Evolutionary conservation across 2,329 filamentous ascomycete genomes (phyloP), one percentile per base, ranked within the genome.

Genomic region (Monascus ruber): DNA sequence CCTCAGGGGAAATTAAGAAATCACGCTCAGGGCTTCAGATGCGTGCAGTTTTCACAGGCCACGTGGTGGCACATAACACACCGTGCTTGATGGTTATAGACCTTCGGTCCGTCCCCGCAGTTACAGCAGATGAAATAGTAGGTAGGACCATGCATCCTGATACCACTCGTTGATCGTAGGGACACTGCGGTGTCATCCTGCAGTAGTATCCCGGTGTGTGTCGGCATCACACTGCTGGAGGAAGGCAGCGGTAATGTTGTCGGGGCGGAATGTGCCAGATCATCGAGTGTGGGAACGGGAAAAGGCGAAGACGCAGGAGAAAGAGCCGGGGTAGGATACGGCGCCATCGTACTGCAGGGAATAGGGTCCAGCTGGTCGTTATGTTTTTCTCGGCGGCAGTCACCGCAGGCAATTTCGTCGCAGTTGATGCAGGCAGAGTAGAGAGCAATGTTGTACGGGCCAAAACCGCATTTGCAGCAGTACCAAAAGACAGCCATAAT

Each of bases 81-180:
- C 17, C 31, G 34, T 2, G 56, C 50, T 33, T 66, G 58, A 26
- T 42, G 33, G 7, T 57, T 47, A 44, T 47, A 64, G 31, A 62
- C 44, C 37, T 65, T 65, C 0, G 63, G 63, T 0, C 63, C 63
- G 33, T 65, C 62, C 1, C 50, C 31, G 42, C 63, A 66, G 4
- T 42, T 1, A 52, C 63, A 66, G 49, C 63, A 66, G 39, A 60
- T 51, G 34, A 62, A 66, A 44, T 61, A 48, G 37, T 53, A 44
- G 6, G 49, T 53, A 1, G 43, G 26, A 24, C 36, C 31, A 36
- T 48, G 43, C 33, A 36, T 17, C 17, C 17, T 17, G 17, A 17
- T 17, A 17, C 17, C 17, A 3, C 17, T 17, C 17, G 17, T 17
- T 17, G 17, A 17, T 17, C 17, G 17, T 17, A 17, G 17, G 17